phyloP scores from a whole-genome alignment of 2,329 filamentous ascomycete species.

The Aspergillus calidoustus region DNA sequence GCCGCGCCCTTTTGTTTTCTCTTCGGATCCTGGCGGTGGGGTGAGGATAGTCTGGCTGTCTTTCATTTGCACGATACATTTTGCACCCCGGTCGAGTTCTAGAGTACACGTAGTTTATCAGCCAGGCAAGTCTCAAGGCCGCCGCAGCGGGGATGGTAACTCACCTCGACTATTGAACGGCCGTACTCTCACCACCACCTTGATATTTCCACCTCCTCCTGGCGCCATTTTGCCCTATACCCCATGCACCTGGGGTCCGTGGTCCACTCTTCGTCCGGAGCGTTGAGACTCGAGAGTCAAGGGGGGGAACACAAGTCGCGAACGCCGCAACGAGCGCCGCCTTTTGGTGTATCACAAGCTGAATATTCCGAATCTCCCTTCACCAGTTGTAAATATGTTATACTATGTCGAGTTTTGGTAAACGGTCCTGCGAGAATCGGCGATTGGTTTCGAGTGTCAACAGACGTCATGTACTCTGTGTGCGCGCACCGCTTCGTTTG shows the following conservation, averaged over 20 bases:
- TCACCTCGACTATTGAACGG: conserved; percentile 95
- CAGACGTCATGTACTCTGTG: conserved; percentile 42
- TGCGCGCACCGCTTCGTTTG: conserved; percentile 30
- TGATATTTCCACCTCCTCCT: conserved; percentile 91
- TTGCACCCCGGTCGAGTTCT: conserved; percentile 90
- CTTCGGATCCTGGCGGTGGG: conserved; percentile 67
- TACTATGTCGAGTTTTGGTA: not conserved
- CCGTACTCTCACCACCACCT: conserved; percentile 96
- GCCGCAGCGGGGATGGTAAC: conserved; percentile 17
- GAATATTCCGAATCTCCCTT: not conserved
- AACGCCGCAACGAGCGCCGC: conserved; percentile 40
- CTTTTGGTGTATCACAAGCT: conserved; percentile 24
- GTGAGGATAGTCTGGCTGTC: conserved; percentile 85
- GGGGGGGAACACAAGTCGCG: conserved; percentile 33
- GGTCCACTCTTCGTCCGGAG: conserved; percentile 20
- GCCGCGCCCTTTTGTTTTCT: conserved; percentile 49
- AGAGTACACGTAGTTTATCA: conserved; percentile 20
- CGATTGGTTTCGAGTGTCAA: conserved; percentile 32
- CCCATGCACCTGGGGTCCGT: conserved; percentile 40
- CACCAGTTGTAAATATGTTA: not conserved
- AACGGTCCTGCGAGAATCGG: conserved; percentile 20
- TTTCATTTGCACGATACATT: conserved; percentile 98
- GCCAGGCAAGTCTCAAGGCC: conserved; percentile 9
- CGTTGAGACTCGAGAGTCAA: conserved; percentile 17
- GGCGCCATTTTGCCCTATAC: conserved; percentile 61